Evolutionary conservation across 441 rosid genomes (phyloP).

Genomic region (Adansonia grandidieri): DNA sequence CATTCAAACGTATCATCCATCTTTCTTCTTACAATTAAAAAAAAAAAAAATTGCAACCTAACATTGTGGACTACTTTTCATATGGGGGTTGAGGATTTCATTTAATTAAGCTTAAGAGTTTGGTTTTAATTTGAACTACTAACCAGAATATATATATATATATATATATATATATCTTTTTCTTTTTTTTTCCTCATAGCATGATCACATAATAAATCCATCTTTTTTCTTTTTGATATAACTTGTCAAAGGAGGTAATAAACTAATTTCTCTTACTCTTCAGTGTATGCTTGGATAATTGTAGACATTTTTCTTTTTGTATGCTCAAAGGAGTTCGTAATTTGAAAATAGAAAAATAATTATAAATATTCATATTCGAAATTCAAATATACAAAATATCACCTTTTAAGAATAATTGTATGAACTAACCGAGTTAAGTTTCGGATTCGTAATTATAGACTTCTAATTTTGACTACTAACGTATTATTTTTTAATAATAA

Average conservation of each 20-base stretch:
- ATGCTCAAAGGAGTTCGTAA: too few relatives aligned
- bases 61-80: conserved; percentile 12
- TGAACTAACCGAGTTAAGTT: too few relatives aligned
- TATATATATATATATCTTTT: not conserved
- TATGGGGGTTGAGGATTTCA: not conserved
- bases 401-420: too few relatives aligned
- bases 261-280: conserved; percentile 17
- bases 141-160: not conserved
- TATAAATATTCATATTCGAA: too few relatives aligned
- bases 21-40: not conserved
- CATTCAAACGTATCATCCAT: not conserved
- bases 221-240: not conserved
- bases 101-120: not conserved
- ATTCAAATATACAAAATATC: too few relatives aligned
- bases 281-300: not conserved
- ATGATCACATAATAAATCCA: not conserved
- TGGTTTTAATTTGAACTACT: conserved; percentile 11
- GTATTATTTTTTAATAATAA: too few relatives aligned
- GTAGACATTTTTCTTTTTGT: not conserved
- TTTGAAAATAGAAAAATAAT: not conserved
- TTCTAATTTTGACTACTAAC: too few relatives aligned
- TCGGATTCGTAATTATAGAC: too few relatives aligned
- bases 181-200: not conserved
- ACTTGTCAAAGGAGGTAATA: conserved; percentile 23
- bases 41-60: conserved; percentile 7